A percentile compares a stretch with the other conserved stretches of the same genome.
Evolutionary conservation across 1,284 basidiomycete species (phyloP).

Genomic region (Cutaneotrichosporon cyanovorans): DNA sequence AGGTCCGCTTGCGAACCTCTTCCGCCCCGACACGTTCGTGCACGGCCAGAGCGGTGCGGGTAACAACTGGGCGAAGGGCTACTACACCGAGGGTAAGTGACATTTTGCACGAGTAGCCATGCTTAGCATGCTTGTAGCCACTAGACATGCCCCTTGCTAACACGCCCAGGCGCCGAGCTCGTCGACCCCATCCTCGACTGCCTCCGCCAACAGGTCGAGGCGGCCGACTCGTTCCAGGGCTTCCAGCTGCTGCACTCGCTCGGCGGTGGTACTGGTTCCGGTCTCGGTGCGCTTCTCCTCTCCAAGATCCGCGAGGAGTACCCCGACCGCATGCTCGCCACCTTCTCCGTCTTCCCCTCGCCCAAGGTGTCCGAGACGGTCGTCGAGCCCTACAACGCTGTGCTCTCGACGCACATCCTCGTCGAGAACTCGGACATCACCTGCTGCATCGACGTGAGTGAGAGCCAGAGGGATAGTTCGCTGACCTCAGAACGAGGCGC

Average conservation of each 20-base stretch:
- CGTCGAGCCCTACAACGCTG: constrained; percentile 83
- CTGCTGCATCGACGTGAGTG: constrained; percentile 57
- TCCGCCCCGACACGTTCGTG: constrained; percentile 82
- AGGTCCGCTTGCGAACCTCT: constrained; percentile 53
- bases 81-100: constrained; percentile 72
- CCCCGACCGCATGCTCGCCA: constrained; percentile 87
- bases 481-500: constrained; percentile 62
- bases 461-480: constrained; percentile 11
- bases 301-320: constrained; percentile 86
- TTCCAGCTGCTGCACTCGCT: constrained; percentile 90
- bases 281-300: constrained; percentile 71
- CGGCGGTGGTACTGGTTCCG: constrained; percentile 87
- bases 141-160: no score
- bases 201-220: constrained; percentile 65
- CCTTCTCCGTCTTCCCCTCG: constrained; percentile 84
- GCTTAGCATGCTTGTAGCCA: no score
- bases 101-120: no score
- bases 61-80: constrained; percentile 48
- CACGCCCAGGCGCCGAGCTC: constrained; percentile 79
- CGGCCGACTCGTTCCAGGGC: constrained; percentile 81
- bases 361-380: constrained; percentile 94
- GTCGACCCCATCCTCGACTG: constrained; percentile 76
- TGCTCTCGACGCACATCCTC: constrained; percentile 83
- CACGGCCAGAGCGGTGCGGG: constrained; percentile 61
- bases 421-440: constrained; percentile 86